phyloP scores from a whole-genome alignment of 2,329 filamentous ascomycete genomes.

The Penicillium sclerotiorum region DNA sequence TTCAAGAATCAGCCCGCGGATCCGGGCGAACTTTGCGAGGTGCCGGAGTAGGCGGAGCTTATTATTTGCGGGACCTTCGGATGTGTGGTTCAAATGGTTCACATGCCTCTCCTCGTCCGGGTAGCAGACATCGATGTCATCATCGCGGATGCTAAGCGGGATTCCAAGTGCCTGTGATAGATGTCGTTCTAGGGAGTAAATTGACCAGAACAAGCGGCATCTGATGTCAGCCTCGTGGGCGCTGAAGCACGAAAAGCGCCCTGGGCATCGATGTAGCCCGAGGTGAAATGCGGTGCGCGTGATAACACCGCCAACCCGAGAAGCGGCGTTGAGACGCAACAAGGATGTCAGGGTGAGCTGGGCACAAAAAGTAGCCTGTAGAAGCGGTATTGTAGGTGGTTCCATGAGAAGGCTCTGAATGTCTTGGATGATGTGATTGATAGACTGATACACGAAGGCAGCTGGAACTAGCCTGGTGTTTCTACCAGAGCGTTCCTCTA shows the following conservation, averaged over 20 bases:
- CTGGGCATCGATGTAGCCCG: conserved; percentile 61
- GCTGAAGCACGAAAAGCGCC: conserved; percentile 55
- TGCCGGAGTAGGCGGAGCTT: conserved; percentile 41
- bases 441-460: conserved; percentile 50
- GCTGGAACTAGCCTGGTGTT: conserved; percentile 40
- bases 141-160: conserved; percentile 58
- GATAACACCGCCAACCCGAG: conserved; percentile 58
- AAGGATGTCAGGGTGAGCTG: conserved; percentile 60
- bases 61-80: conserved; percentile 2
- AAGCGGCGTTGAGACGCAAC: conserved; percentile 60
- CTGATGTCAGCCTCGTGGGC: conserved; percentile 51
- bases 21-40: conserved; percentile 52
- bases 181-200: conserved; percentile 59
- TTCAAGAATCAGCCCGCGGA: conserved; percentile 56
- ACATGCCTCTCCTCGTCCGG: conserved; percentile 52
- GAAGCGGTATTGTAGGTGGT: conserved; percentile 50
- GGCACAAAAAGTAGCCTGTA: conserved; percentile 57
- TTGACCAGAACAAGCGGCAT: conserved; percentile 59
- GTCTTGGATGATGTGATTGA: conserved; percentile 55
- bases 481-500: conserved; percentile 36
- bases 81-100: too few relatives aligned
- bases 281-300: conserved; percentile 60
- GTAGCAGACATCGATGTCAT: conserved; percentile 62
- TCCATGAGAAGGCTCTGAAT: conserved; percentile 51
- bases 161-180: conserved; percentile 60